A percentile compares a stretch with the other conserved stretches of the same genome.
Conservation (phyloP, 129 eudicot genomes). For the Flaveria bidentis region DNA sequence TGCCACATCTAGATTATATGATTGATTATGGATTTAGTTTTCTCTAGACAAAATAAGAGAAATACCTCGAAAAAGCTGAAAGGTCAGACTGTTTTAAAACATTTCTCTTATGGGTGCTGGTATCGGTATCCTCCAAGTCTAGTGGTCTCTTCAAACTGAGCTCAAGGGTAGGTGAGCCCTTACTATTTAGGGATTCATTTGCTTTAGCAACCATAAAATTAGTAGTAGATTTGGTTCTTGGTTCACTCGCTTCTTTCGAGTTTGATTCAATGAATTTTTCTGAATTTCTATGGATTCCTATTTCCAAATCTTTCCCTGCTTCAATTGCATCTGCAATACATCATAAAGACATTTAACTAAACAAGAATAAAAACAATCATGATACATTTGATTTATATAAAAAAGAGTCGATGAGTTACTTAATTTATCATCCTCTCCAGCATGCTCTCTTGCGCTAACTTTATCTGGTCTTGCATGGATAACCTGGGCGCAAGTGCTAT, state of each 20-base stretch:
- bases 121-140: slow-evolving; percentile 42
- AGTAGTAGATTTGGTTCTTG: slow-evolving; percentile 35
- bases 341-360: slow-evolving; percentile 8
- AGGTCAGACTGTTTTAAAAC: slow-evolving; percentile 53
- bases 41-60: not conserved
- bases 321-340: slow-evolving; percentile 31
- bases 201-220: slow-evolving; percentile 22
- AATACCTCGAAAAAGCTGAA: slow-evolving; percentile 72
- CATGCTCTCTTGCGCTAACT: slow-evolving; percentile 34
- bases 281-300: slow-evolving; percentile 40
- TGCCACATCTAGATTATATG: not conserved
- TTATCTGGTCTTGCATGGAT: slow-evolving; percentile 47
- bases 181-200: slow-evolving; percentile 34
- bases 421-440: slow-evolving; percentile 34
- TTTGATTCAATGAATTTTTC: slow-evolving; percentile 26
- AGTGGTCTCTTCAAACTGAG: slow-evolving; percentile 54
- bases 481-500: slow-evolving; percentile 68
- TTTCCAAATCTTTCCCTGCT: slow-evolving; percentile 59
- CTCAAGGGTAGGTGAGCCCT: slow-evolving; percentile 53
- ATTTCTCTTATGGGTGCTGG: slow-evolving; percentile 43
- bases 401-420: slow-evolving; percentile 34
- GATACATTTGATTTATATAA: not conserved
- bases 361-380: not conserved
- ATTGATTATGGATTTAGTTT: slow-evolving; percentile 1
- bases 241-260: slow-evolving; percentile 36